Evolutionary conservation across 805 yeast species (phyloP).

Genomic region (Ogataea pilisensis): DNA sequence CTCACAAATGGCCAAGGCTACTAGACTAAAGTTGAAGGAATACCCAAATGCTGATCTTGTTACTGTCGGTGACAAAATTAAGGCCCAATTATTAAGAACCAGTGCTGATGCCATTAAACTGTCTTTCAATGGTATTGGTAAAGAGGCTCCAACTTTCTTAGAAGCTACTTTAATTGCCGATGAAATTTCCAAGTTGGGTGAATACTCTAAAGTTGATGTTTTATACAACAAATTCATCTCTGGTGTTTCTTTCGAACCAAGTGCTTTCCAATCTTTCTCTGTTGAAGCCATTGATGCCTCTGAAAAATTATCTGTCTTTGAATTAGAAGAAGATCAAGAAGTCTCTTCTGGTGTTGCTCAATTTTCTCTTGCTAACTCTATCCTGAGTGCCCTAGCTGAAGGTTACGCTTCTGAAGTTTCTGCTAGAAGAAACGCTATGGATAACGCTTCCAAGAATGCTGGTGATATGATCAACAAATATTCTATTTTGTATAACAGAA

Average conservation of each 20-base stretch:
- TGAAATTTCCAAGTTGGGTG: conserved; percentile 65
- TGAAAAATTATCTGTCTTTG: conserved; percentile 80
- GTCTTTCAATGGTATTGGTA: conserved; percentile 88
- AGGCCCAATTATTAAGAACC: conserved; percentile 83
- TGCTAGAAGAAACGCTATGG: conserved; percentile 99
- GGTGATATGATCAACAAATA: conserved; percentile 97
- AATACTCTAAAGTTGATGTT: conserved; percentile 75
- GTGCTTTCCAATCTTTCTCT: conserved; percentile 60
- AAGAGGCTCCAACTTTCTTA: conserved; percentile 89
- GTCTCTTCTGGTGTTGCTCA: conserved; percentile 71
- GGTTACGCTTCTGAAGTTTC: conserved; percentile 98
- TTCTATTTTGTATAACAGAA: conserved; percentile 98
- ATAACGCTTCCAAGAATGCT: conserved; percentile 98
- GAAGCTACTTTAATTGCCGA: conserved; percentile 90
- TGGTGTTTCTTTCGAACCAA: conserved; percentile 88
- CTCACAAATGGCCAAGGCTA: conserved; percentile 87
- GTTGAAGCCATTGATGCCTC: conserved; percentile 74
- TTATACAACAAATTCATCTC: conserved; percentile 84
- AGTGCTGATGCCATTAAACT: conserved; percentile 64
- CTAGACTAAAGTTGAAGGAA: conserved; percentile 63
- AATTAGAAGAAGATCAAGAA: conserved; percentile 64
- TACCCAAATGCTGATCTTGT: conserved; percentile 72
- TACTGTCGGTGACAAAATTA: conserved; percentile 91
- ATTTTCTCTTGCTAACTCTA: conserved; percentile 85
- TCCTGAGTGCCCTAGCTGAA: conserved; percentile 90